Evolutionary conservation across 2,329 filamentous ascomycete species (phyloP).

Genomic region (Ceratocystiopsis sp.): DNA sequence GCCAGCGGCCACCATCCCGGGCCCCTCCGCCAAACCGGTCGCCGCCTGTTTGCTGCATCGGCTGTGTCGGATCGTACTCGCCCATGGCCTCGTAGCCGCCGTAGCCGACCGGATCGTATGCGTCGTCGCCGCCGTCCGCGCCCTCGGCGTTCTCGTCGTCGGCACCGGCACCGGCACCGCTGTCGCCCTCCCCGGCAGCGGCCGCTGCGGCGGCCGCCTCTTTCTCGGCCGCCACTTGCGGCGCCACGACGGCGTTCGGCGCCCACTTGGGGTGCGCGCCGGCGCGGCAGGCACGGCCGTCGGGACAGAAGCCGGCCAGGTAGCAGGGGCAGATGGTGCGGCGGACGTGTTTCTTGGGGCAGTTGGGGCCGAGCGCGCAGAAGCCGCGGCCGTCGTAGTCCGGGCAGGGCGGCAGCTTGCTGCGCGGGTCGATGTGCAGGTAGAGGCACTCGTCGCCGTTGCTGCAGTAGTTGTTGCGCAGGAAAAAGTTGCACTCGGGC

Average conservation of each 20-base stretch:
- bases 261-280: constrained; percentile 69
- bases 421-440: constrained; percentile 72
- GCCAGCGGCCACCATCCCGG: constrained; percentile 16
- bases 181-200: background rate
- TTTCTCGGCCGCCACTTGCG: constrained; percentile 4
- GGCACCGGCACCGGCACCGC: background rate
- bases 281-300: constrained; percentile 55
- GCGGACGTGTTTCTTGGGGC: constrained; percentile 77
- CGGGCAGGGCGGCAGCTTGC: constrained; percentile 63
- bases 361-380: constrained; percentile 75
- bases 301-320: constrained; percentile 85
- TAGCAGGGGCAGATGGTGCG: constrained; percentile 65
- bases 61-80: no score
- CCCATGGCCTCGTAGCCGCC: constrained; percentile 2
- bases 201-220: constrained; percentile 3
- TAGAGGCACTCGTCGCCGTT: constrained; percentile 96
- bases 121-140: background rate
- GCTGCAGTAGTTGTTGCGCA: constrained; percentile 82
- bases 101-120: background rate
- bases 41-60: no score
- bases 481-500: constrained; percentile 96
- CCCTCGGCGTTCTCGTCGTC: constrained; percentile 4
- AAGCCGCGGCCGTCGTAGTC: constrained; percentile 93
- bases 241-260: constrained; percentile 34
- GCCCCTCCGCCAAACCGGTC: constrained; percentile 18